Percentiles rank a stretch among this genome's conserved stretches.
phyloP scores from a whole-genome alignment of 805 yeast genomes.

The Starmerella apicola region DNA sequence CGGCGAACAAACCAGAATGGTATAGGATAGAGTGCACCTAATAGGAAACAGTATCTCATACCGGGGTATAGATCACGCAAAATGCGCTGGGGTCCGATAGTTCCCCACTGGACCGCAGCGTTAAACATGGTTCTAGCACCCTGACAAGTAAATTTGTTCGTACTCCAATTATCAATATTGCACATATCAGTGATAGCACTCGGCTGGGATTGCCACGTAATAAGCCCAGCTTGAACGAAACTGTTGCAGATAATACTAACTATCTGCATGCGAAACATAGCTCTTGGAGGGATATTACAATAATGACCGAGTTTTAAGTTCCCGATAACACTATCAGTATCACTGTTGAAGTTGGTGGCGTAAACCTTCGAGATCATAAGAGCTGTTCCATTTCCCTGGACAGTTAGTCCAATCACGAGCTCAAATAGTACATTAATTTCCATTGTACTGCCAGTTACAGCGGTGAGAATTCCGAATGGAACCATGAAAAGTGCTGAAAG shows the following conservation, averaged over 20 bases:
- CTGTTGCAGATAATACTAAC: conserved; percentile 22
- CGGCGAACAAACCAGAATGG: conserved; percentile 53
- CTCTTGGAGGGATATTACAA: conserved; percentile 44
- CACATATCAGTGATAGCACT: conserved; percentile 29
- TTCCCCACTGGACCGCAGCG: conserved; percentile 44
- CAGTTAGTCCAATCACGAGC: conserved; percentile 43
- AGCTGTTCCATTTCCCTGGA: conserved; percentile 45
- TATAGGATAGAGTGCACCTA: conserved; percentile 45
- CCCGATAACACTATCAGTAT: conserved; percentile 47
- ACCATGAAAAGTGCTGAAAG: conserved; percentile 40
- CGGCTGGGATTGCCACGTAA: conserved; percentile 28
- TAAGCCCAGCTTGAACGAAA: conserved; percentile 24
- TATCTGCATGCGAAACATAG: conserved; percentile 40
- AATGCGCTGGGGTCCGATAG: conserved; percentile 32
- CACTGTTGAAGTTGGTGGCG: conserved; percentile 49
- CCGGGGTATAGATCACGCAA: conserved; percentile 8
- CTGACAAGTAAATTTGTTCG: conserved; percentile 8
- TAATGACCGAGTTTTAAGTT: conserved; percentile 45
- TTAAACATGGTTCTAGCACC: conserved; percentile 30
- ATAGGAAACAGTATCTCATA: conserved; percentile 34
- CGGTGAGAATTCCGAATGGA: conserved; percentile 37
- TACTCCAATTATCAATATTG: conserved; percentile 23
- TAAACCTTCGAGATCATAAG: conserved; percentile 39
- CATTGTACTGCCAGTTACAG: conserved; percentile 38
- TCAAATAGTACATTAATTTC: conserved; percentile 39